These are phyloP conservation scores for Spiraea crenata DNA, from an alignment of 331 rosid genomes.

Conservation along the genomic window DNA sequence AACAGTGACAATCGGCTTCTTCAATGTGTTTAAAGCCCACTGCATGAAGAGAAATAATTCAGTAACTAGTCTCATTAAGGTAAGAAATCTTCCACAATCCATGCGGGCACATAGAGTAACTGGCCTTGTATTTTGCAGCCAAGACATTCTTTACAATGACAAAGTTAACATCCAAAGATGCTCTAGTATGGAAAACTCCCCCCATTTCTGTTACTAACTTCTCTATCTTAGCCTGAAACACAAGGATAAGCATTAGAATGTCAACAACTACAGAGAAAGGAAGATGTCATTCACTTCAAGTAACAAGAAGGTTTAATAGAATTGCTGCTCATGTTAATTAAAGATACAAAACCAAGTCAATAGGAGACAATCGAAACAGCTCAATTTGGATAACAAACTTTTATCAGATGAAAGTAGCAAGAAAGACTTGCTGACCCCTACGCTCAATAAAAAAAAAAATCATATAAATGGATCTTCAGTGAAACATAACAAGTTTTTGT, in stretches of 20 bases:
- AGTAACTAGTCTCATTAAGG: constrained; percentile 18
- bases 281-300: not conserved
- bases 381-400: not conserved
- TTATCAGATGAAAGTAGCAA: constrained; percentile 1
- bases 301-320: not conserved
- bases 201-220: constrained; percentile 84
- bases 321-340: not conserved
- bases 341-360: not conserved
- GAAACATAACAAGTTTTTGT: not conserved
- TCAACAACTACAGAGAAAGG: not conserved
- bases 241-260: constrained; percentile 5
- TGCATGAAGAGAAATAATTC: constrained; percentile 39
- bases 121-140: constrained; percentile 92
- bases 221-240: constrained; percentile 64
- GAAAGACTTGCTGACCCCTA: too few relatives aligned
- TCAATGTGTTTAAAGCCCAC: constrained; percentile 88
- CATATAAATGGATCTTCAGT: not conserved
- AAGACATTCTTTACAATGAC: constrained; percentile 81
- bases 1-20: constrained; percentile 86
- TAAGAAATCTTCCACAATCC: constrained; percentile 10
- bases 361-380: constrained; percentile 1
- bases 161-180: constrained; percentile 72
- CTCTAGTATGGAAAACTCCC: constrained; percentile 61
- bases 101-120: constrained; percentile 19
- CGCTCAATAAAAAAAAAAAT: not conserved